Conservation (phyloP, 345 rosid genomes). For the Punica granatum region DNA sequence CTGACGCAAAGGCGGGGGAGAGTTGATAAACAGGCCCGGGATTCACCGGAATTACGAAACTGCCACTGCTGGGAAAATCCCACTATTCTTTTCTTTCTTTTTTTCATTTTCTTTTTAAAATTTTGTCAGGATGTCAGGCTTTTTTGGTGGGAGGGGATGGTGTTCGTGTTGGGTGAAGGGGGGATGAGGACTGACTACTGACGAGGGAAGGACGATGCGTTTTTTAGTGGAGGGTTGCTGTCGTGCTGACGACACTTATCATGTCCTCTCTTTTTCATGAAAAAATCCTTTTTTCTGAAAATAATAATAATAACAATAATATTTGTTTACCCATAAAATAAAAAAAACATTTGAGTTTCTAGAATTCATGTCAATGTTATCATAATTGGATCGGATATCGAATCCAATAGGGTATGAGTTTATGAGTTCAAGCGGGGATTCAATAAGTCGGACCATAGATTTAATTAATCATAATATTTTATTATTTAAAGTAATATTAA, state of each 20-base stretch:
- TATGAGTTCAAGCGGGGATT: no score
- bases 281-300: background rate
- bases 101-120: background rate
- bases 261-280: constrained; percentile 6
- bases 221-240: background rate
- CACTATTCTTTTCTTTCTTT: background rate
- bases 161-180: no score
- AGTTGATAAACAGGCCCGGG: constrained; percentile 8
- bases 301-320: background rate
- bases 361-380: no score
- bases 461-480: no score
- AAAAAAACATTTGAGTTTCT: no score
- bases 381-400: no score
- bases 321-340: background rate
- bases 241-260: constrained; percentile 10
- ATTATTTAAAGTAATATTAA: no score
- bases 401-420: no score
- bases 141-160: background rate
- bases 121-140: constrained; percentile 5
- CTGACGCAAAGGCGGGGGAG: background rate
- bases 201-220: no score
- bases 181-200: no score
- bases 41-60: constrained; percentile 16
- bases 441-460: no score
- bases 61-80: constrained; percentile 22